phyloP scores from a whole-genome alignment of 257 asterid genomes.

The Scutellaria baicalensis region DNA sequence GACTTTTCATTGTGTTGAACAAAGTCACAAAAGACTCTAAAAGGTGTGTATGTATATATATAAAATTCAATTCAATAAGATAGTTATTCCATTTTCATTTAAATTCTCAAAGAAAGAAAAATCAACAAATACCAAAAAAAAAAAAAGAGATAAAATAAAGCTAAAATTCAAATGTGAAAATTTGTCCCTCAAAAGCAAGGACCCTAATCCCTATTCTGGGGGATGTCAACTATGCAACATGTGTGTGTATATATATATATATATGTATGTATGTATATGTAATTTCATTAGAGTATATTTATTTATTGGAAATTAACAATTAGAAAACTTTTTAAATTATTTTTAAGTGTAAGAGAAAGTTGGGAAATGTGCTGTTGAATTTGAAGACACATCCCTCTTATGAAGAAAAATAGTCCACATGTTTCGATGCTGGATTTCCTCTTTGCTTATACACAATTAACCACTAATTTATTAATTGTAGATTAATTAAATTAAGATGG shows the following conservation, averaged over 20 bases:
- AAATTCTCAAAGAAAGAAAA: too few species aligned
- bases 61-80: too few species aligned
- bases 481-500: constrained; percentile 10
- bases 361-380: constrained; percentile 27
- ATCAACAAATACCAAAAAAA: too few species aligned
- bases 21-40: too few species aligned
- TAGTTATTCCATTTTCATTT: too few species aligned
- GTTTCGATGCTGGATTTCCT: constrained; percentile 31
- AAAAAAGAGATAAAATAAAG: too few species aligned
- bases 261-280: background rate
- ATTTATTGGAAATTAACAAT: background rate
- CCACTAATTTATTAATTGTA: background rate
- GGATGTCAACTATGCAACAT: constrained; percentile 8
- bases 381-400: constrained; percentile 34
- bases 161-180: background rate
- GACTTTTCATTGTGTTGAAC: too few species aligned
- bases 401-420: constrained; percentile 21
- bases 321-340: too few species aligned
- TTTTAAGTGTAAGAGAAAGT: background rate
- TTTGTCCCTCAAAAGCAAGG: background rate
- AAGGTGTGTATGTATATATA: too few species aligned
- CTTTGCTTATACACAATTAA: background rate
- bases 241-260: background rate
- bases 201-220: constrained; percentile 1
- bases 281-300: background rate